A percentile compares a stretch with the other conserved stretches of the same genome.
Conservation (phyloP, 257 asterid genomes). For the Nicotiana benthamiana region DNA sequence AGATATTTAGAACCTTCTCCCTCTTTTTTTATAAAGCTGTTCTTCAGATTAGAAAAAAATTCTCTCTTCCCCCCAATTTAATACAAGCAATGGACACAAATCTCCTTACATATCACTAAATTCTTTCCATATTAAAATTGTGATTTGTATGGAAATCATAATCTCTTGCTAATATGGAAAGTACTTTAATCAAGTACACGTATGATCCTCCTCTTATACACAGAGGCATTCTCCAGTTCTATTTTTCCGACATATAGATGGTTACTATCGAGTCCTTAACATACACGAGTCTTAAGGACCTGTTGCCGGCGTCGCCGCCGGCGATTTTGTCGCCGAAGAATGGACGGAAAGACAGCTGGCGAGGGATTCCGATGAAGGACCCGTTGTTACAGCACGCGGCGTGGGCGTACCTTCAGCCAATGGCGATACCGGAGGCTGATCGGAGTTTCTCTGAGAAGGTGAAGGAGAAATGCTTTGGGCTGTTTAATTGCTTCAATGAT, state of each 20-base stretch:
- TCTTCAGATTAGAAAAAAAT: background rate
- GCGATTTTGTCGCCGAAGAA: constrained; percentile 26
- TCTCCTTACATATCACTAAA: background rate
- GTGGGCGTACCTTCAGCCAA: constrained; percentile 85
- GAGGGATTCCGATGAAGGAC: constrained; percentile 73
- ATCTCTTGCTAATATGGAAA: constrained; percentile 25
- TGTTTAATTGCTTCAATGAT: constrained; percentile 44
- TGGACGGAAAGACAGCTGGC: constrained; percentile 40
- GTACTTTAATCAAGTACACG: constrained; percentile 8
- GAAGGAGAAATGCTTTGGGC: constrained; percentile 23
- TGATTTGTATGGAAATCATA: constrained; percentile 3
- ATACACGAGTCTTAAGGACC: constrained; percentile 70
- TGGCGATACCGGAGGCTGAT: constrained; percentile 26
- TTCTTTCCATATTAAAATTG: background rate
- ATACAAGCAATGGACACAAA: background rate
- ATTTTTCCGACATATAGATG: constrained; percentile 22
- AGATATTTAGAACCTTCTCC: background rate
- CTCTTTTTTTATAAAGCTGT: background rate
- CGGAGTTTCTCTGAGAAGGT: constrained; percentile 16
- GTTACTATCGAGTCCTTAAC: background rate
- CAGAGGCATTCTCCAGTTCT: constrained; percentile 5
- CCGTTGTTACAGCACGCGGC: constrained; percentile 85
- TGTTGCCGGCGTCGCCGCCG: constrained; percentile 35
- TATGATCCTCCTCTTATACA: constrained; percentile 6
- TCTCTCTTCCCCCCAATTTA: background rate